Conservation (phyloP, 1,284 basidiomycete genomes). For the Puccinia coronata region DNA sequence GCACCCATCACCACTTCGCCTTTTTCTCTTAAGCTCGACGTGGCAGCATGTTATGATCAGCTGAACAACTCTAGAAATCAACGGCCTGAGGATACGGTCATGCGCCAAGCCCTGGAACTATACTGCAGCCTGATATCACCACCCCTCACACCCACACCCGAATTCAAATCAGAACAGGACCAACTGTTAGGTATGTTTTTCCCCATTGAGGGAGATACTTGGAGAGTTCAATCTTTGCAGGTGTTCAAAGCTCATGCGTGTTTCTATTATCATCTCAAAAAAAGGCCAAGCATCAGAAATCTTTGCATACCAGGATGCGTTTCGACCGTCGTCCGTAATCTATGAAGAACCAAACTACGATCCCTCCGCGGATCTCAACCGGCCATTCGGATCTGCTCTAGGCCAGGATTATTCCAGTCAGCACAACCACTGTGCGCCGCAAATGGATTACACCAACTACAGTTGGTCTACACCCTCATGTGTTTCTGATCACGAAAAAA, state of each 20-base stretch:
- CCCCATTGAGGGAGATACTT: too few relatives aligned
- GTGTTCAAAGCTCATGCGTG: not conserved
- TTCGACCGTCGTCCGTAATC: not conserved
- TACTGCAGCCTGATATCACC: constrained; percentile 40
- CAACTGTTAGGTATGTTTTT: not conserved
- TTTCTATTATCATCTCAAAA: not conserved
- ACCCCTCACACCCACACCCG: not conserved
- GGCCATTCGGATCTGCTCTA: not conserved
- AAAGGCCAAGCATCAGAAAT: not conserved
- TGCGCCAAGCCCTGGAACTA: constrained; percentile 47
- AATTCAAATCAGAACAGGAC: not conserved
- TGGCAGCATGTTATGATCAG: constrained; percentile 27
- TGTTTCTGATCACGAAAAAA: constrained; percentile 11
- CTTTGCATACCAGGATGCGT: not conserved
- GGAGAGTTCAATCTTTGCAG: too few relatives aligned
- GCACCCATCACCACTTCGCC: not conserved
- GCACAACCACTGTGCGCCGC: not conserved
- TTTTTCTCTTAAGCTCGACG: constrained; percentile 20
- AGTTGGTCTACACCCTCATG: not conserved
- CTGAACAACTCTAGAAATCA: not conserved
- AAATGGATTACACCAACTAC: constrained; percentile 3
- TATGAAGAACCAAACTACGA: not conserved
- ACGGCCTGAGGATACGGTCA: constrained; percentile 32
- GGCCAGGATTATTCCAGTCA: not conserved
- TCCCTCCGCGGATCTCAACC: not conserved